Conservation (phyloP, 2,329 filamentous ascomycete species). For the Tetracladium maxilliforme region DNA sequence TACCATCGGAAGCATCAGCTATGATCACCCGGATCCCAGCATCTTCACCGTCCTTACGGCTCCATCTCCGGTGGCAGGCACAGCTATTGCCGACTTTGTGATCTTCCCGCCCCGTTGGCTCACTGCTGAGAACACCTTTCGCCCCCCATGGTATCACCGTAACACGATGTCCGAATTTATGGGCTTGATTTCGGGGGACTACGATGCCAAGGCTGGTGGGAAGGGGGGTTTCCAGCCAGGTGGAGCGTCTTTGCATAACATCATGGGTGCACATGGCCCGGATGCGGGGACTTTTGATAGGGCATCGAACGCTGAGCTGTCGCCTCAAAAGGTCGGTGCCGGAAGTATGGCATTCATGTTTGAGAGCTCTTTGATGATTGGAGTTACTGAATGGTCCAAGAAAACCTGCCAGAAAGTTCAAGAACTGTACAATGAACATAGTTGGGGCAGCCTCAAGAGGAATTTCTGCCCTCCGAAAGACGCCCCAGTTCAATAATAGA, state of each 20-base stretch:
- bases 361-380: conserved; percentile 52
- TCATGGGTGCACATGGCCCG: conserved; percentile 47
- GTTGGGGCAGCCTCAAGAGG: conserved; percentile 41
- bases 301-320: conserved; percentile 34
- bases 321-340: conserved; percentile 39
- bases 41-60: conserved; percentile 59
- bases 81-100: conserved; percentile 48
- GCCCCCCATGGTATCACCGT: conserved; percentile 48
- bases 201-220: conserved; percentile 41
- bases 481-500: too few species aligned
- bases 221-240: conserved; percentile 45
- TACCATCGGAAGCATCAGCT: conserved; percentile 57
- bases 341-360: conserved; percentile 52
- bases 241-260: conserved; percentile 46
- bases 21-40: conserved; percentile 64
- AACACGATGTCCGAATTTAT: conserved; percentile 54
- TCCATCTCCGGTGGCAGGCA: conserved; percentile 35
- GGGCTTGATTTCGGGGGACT: conserved; percentile 45
- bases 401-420: conserved; percentile 56
- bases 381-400: conserved; percentile 59
- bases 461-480: too few species aligned
- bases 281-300: conserved; percentile 39
- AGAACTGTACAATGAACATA: conserved; percentile 52
- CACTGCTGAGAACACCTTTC: conserved; percentile 43
- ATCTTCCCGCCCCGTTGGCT: conserved; percentile 53